phyloP scores from a whole-genome alignment of 306 rosid genomes.

The Fragaria vesca region DNA sequence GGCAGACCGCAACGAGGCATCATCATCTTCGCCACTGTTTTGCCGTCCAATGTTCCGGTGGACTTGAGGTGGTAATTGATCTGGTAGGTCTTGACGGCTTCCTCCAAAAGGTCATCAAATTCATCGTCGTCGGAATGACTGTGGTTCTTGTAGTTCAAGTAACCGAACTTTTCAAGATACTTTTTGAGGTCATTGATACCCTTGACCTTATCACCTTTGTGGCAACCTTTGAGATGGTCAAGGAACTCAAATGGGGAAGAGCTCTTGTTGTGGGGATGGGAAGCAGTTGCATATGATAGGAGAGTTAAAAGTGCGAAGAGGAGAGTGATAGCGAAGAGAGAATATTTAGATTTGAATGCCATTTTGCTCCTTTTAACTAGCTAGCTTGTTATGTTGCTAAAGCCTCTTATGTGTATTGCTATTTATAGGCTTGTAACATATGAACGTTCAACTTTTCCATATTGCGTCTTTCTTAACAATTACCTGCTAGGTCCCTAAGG shows the following conservation, averaged over 20 bases:
- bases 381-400: not conserved
- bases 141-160: constrained; percentile 22
- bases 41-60: constrained; percentile 29
- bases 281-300: constrained; percentile 1
- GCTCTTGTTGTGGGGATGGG: constrained; percentile 1
- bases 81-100: constrained; percentile 47
- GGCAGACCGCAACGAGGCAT: constrained; percentile 51
- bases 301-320: not conserved
- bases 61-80: constrained; percentile 19
- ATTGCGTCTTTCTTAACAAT: not conserved
- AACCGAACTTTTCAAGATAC: constrained; percentile 40
- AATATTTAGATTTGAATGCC: constrained; percentile 11
- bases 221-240: constrained; percentile 32
- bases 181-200: constrained; percentile 35
- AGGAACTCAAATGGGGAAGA: constrained; percentile 32
- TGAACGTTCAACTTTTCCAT: not conserved
- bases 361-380: not conserved
- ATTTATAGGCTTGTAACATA: not conserved
- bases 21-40: constrained; percentile 34
- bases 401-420: not conserved
- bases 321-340: constrained; percentile 1
- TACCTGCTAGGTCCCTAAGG: not conserved
- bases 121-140: constrained; percentile 3
- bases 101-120: constrained; percentile 34
- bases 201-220: constrained; percentile 34